Base-by-base conservation (phyloP, 73 alveolate genomes). In the Stentor coeruleus region DNA sequence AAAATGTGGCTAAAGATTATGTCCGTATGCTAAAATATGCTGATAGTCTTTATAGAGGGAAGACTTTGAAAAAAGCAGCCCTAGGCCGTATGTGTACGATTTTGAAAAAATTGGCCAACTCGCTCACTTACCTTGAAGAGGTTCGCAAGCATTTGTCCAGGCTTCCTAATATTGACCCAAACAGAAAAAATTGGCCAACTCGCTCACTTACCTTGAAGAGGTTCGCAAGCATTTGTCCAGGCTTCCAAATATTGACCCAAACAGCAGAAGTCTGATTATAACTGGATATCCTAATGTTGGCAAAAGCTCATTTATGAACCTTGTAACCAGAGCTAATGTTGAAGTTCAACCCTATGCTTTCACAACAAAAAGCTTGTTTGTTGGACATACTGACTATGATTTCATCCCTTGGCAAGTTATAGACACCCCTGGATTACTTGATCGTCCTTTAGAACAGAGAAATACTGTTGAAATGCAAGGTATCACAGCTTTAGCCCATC, bases 201-300 rank as follows among this genome's bases (percentile, higher is more conserved):
- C 99, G 40, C 89, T 98, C 81, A 91, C 95, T 81, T 98, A 97
- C 90, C 92, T 97, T 73, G 99, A 98, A 86, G 99, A 98, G 90
- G 99, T 98, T 35, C 86, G 99, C 87, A 96, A 96, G 95, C 99
- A 98, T 88, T 82, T 98, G 86, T 96, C 98, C n/a, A 91, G 99
- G 73, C 90, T 98, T 86, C 99, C 99, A 4, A 88, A 97, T 14
- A 97, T 98, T 82, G 99, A 98, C 92, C 99, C 99, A 11, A 94
- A 89, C 77, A 94, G 88, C 66, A 96, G 99, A 86, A 97, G 99
- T 3, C 91, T 96, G 15, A 85, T 97, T 73, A 77, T 93, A 60
- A 92, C 99, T 80, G 99, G 99, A 73, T 97, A 95, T 90, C 99
- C 99, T 84, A 98, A 98, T 92, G 99, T 98, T 11, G 99, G 99